Conservation (phyloP, 805 yeast species). For the Barnettozyma siamensis region DNA sequence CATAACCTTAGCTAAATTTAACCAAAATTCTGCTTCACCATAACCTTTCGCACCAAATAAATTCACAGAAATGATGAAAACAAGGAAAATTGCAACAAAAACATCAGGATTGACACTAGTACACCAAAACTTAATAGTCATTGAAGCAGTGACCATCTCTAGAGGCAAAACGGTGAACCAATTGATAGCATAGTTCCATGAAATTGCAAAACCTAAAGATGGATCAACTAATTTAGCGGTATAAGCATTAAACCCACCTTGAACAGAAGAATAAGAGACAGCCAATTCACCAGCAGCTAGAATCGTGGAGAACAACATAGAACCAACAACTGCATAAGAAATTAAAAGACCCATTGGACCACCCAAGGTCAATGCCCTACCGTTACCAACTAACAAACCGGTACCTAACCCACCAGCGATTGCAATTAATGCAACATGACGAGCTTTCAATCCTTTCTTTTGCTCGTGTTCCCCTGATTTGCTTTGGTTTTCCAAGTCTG, state of each 20-base stretch:
- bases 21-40: constrained; percentile 62
- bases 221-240: constrained; percentile 37
- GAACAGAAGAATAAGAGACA: constrained; percentile 33
- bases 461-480: not conserved
- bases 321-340: constrained; percentile 55
- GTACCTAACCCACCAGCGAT: constrained; percentile 76
- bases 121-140: constrained; percentile 45
- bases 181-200: constrained; percentile 51
- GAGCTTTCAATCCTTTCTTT: constrained; percentile 8
- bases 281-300: constrained; percentile 51
- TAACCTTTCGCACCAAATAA: constrained; percentile 58
- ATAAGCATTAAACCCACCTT: constrained; percentile 37
- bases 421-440: constrained; percentile 45
- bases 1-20: constrained; percentile 48
- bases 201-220: constrained; percentile 57
- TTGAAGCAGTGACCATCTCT: constrained; percentile 50
- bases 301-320: constrained; percentile 55
- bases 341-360: constrained; percentile 62
- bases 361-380: constrained; percentile 48
- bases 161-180: constrained; percentile 52
- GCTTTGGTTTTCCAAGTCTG: constrained; percentile 7
- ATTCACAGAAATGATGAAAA: constrained; percentile 44
- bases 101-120: constrained; percentile 42
- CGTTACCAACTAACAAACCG: constrained; percentile 68
- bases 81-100: constrained; percentile 51